Conservation (phyloP, 169 alveolate species). For the Plasmodium vivax region DNA sequence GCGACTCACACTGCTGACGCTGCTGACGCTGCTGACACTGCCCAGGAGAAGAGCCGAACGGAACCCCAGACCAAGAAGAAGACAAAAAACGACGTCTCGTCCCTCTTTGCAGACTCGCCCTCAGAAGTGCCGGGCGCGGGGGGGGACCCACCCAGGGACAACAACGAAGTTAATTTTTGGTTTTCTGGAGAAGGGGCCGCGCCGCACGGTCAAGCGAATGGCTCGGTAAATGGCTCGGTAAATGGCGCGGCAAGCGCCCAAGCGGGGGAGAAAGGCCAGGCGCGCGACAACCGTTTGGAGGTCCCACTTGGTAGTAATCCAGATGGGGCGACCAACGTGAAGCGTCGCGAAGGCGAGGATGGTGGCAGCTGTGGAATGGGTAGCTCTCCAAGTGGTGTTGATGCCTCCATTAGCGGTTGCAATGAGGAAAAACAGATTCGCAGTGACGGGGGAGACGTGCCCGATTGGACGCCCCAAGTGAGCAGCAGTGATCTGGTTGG, state of each 20-base stretch:
- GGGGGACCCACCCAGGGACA: background rate
- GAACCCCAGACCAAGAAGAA: background rate
- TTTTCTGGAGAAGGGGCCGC: background rate
- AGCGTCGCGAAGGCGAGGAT: background rate
- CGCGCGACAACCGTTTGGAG: background rate
- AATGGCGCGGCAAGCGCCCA: background rate
- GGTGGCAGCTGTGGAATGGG: background rate
- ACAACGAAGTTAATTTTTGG: background rate
- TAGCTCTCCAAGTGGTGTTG: background rate
- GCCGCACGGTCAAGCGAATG: background rate
- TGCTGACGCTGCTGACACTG: too few species aligned
- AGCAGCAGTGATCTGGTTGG: background rate
- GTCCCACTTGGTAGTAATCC: background rate
- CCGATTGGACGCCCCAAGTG: too few species aligned
- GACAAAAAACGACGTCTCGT: conserved; percentile 31
- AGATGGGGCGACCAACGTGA: background rate
- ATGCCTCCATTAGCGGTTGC: background rate
- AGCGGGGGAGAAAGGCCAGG: background rate
- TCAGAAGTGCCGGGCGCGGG: background rate
- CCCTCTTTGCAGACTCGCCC: conserved; percentile 27
- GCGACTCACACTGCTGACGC: too few species aligned
- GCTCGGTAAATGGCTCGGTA: too few species aligned
- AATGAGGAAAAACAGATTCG: background rate
- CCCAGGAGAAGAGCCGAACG: background rate
- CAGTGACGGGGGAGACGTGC: too few species aligned